These are phyloP conservation scores for Bisporella sp. DNA, from an alignment of 2,329 filamentous ascomycete genomes.

Conservation along the genomic window DNA sequence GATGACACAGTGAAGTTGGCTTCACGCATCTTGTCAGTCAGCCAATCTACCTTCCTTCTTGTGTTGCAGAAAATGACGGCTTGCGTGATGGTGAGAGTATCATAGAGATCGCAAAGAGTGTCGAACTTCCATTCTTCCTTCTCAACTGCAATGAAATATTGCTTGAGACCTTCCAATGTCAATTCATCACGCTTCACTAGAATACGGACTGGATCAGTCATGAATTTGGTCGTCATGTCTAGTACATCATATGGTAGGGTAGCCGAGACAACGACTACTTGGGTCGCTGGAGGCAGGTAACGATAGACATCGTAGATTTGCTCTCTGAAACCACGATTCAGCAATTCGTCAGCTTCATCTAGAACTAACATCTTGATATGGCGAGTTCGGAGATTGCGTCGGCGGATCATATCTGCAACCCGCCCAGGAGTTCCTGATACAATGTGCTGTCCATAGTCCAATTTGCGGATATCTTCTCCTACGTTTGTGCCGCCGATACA, in stretches of 20 bases:
- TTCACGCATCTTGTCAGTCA: constrained; percentile 98
- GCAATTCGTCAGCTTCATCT: constrained; percentile 69
- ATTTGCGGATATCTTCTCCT: constrained; percentile 93
- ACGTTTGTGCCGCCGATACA: constrained; percentile 98
- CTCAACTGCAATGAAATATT: constrained; percentile 98
- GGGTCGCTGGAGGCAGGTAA: constrained; percentile 90
- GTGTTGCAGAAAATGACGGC: constrained; percentile 99
- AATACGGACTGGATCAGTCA: constrained; percentile 95
- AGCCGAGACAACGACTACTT: constrained; percentile 96
- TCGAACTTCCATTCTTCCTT: constrained; percentile 99
- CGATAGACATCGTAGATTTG: constrained; percentile 99
- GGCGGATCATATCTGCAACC: constrained; percentile 79
- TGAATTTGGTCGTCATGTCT: constrained; percentile 99
- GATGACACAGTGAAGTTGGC: constrained; percentile 97
- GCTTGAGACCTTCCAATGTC: constrained; percentile 94
- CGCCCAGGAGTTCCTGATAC: constrained; percentile 96
- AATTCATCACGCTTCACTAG: constrained; percentile 98
- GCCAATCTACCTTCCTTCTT: constrained; percentile 96
- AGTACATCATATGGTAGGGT: constrained; percentile 96
- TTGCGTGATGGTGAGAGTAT: constrained; percentile 96
- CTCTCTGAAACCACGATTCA: constrained; percentile 94
- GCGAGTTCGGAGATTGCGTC: constrained; percentile 64
- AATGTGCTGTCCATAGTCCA: constrained; percentile 96
- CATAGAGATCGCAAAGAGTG: constrained; percentile 96
- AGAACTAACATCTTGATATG: constrained; percentile 76